Conservation (phyloP, 768 basidiomycete species). For the Aureoboletus auriporus region DNA sequence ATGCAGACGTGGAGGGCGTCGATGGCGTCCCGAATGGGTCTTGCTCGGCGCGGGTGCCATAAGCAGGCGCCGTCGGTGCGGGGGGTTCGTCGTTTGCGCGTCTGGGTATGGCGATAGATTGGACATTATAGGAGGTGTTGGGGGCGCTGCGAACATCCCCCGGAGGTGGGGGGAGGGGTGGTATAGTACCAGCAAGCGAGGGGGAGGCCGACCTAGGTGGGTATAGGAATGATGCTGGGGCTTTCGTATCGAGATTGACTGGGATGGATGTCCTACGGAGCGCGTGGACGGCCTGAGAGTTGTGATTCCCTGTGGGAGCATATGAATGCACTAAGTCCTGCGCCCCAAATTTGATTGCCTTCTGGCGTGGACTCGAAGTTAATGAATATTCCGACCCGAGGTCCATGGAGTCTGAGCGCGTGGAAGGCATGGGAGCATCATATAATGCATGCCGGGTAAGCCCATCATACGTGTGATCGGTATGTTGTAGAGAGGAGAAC, state of each 20-base stretch:
- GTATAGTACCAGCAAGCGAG: slow-evolving; percentile 5
- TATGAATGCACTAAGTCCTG: slow-evolving; percentile 77
- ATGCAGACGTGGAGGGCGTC: slow-evolving; percentile 26
- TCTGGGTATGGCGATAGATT: slow-evolving; percentile 22
- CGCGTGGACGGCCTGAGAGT: slow-evolving; percentile 39
- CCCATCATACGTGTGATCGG: slow-evolving; percentile 41
- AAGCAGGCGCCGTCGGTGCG: slow-evolving; percentile 23
- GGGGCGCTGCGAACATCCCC: slow-evolving; percentile 2
- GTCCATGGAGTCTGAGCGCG: slow-evolving; percentile 34
- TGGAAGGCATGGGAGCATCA: slow-evolving; percentile 73
- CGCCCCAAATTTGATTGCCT: slow-evolving; percentile 74
- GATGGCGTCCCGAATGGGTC: slow-evolving; percentile 30
- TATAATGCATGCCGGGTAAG: slow-evolving; percentile 82
- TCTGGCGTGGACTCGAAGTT: slow-evolving; percentile 32
- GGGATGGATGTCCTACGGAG: slow-evolving; percentile 19
- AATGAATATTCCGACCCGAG: slow-evolving; percentile 29
- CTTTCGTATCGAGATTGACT: slow-evolving; percentile 11
- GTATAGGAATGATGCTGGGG: slow-evolving; percentile 21
- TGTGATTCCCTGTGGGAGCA: slow-evolving; percentile 50
- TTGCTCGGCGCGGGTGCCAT: not conserved
- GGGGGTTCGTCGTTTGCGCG: slow-evolving; percentile 28
- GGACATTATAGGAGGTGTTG: slow-evolving; percentile 13
- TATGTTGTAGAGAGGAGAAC: slow-evolving; percentile 21
- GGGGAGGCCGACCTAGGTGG: slow-evolving; percentile 13
- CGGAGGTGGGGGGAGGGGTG: slow-evolving; percentile 13